These are phyloP conservation scores for Mitosporidium daphniae DNA, from an alignment of 371 early-diverging fungal genomes.

Conservation along the genomic window DNA sequence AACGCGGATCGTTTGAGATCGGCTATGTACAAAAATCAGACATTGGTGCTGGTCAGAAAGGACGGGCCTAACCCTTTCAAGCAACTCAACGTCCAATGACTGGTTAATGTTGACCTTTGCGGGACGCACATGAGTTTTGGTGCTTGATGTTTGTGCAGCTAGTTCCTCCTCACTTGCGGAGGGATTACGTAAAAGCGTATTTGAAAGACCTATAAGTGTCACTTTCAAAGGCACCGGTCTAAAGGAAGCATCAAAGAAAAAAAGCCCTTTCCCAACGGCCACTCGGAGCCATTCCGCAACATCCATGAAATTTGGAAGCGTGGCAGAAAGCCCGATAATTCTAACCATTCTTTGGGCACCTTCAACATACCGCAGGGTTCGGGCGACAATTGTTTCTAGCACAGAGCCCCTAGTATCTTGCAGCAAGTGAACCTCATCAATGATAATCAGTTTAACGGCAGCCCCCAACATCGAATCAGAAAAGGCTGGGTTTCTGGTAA, in stretches of 20 bases:
- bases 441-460: conserved; percentile 6
- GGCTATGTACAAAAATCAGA: conserved; percentile 7
- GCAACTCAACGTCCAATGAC: no score
- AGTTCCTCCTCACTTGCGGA: no score
- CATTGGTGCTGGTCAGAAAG: conserved; percentile 4
- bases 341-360: conserved; percentile 5
- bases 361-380: conserved; percentile 6
- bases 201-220: conserved; percentile 6
- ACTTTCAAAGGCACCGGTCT: conserved; percentile 8
- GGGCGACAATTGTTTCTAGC: conserved; percentile 8
- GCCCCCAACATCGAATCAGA: conserved; percentile 3
- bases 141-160: no score
- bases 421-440: conserved; percentile 13
- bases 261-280: conserved; percentile 2
- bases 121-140: no score
- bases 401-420: conserved; percentile 9
- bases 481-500: conserved; percentile 5
- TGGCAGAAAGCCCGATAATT: conserved; percentile 11
- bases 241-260: conserved; percentile 7
- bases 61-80: conserved; percentile 1
- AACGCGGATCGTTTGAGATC: conserved; percentile 4
- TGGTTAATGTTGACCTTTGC: no score
- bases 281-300: conserved; percentile 9
- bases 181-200: no score
- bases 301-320: conserved; percentile 10